Percentiles rank a stretch among this genome's conserved stretches.
Evolutionary conservation across 441 rosid species (phyloP).

Genomic region (Pelargonium myrrhifolium): DNA sequence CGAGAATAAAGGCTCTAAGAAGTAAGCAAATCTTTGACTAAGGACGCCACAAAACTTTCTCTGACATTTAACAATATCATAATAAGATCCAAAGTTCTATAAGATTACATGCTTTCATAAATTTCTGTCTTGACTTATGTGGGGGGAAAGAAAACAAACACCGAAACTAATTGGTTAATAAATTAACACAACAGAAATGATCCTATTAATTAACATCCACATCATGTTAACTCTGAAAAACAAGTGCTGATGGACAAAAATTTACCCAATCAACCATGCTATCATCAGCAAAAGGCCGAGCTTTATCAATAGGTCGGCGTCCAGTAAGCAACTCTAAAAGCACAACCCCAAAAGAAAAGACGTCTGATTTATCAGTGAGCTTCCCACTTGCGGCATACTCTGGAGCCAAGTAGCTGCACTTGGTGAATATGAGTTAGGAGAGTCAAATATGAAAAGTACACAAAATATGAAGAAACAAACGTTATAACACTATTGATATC

Average conservation of each 20-base stretch:
- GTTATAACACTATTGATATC: background rate
- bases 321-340: conserved; percentile 93
- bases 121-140: background rate
- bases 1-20: background rate
- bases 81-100: background rate
- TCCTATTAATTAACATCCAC: too few species aligned
- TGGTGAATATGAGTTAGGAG: background rate
- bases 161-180: too few species aligned
- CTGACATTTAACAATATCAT: background rate
- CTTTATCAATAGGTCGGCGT: conserved; percentile 64
- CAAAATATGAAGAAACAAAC: background rate
- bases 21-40: background rate
- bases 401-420: conserved; percentile 76
- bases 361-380: conserved; percentile 87
- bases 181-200: too few species aligned
- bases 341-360: conserved; percentile 90
- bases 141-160: too few species aligned
- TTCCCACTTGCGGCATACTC: conserved; percentile 97
- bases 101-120: background rate
- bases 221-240: background rate
- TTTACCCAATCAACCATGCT: conserved; percentile 97
- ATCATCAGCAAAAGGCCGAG: conserved; percentile 57
- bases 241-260: background rate
- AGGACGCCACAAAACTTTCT: background rate
- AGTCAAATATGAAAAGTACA: conserved; percentile 13